Evolutionary conservation across 345 rosid genomes (phyloP).

Genomic region (Crucihimalaya himalaica): DNA sequence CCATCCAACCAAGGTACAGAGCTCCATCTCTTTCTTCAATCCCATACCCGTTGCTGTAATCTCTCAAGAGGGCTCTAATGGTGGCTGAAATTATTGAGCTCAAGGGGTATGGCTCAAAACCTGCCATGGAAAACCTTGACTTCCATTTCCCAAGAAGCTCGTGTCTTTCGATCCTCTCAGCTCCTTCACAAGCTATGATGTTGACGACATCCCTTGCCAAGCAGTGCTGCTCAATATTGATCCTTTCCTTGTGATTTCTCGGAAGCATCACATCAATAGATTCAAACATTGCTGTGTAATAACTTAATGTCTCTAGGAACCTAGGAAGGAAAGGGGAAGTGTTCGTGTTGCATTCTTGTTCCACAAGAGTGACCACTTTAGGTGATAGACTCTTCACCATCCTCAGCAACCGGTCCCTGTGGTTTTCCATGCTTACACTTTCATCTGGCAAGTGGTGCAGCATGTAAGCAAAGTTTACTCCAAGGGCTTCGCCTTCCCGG

Average conservation of each 20-base stretch:
- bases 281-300: slow-evolving; percentile 88
- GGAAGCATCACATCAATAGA: slow-evolving; percentile 77
- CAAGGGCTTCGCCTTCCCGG: slow-evolving; percentile 67
- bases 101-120: slow-evolving; percentile 71
- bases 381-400: slow-evolving; percentile 72
- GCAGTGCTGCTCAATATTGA: slow-evolving; percentile 89
- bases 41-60: slow-evolving; percentile 58
- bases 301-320: slow-evolving; percentile 71
- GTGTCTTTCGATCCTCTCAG: slow-evolving; percentile 80
- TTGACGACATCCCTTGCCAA: slow-evolving; percentile 84
- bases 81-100: slow-evolving; percentile 75
- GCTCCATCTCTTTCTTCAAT: slow-evolving; percentile 82
- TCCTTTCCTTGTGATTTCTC: slow-evolving; percentile 74
- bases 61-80: slow-evolving; percentile 49
- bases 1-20: slow-evolving; percentile 85
- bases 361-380: slow-evolving; percentile 88
- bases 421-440: slow-evolving; percentile 82
- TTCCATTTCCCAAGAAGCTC: slow-evolving; percentile 91
- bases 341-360: slow-evolving; percentile 90
- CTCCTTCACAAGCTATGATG: slow-evolving; percentile 88
- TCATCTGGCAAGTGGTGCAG: slow-evolving; percentile 89
- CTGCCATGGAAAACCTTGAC: slow-evolving; percentile 74
- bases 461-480: slow-evolving; percentile 83
- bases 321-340: slow-evolving; percentile 82
- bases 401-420: slow-evolving; percentile 70